These are phyloP conservation scores for Arxiozyma heterogenica DNA, from an alignment of 1,139 yeast species.

Conservation along the genomic window DNA sequence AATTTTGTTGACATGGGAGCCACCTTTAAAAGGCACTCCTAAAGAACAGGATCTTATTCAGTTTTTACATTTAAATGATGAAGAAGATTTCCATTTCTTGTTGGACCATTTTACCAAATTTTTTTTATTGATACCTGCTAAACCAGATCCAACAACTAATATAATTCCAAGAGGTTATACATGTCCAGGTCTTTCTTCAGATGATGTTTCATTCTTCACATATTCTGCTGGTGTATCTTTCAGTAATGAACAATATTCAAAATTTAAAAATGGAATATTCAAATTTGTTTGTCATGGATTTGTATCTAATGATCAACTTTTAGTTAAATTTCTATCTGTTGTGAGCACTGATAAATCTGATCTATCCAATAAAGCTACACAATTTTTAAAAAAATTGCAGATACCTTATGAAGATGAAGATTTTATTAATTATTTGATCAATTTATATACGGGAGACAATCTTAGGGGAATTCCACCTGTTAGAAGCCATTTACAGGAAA, in stretches of 20 bases:
- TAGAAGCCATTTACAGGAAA: constrained; percentile 46
- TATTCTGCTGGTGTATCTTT: constrained; percentile 57
- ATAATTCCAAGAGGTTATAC: constrained; percentile 35
- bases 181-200: constrained; percentile 54
- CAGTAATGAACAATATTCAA: constrained; percentile 40
- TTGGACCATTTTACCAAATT: constrained; percentile 44
- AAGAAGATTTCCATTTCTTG: constrained; percentile 35
- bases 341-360: constrained; percentile 58
- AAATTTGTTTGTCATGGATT: constrained; percentile 30
- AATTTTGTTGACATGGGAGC: constrained; percentile 42
- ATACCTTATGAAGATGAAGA: constrained; percentile 44
- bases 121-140: constrained; percentile 46
- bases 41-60: constrained; percentile 35
- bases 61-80: constrained; percentile 29
- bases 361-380: constrained; percentile 29
- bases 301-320: constrained; percentile 25
- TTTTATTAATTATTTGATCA: constrained; percentile 39
- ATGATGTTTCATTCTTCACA: constrained; percentile 53
- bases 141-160: constrained; percentile 27
- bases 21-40: constrained; percentile 41
- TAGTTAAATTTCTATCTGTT: constrained; percentile 43
- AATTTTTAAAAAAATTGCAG: constrained; percentile 42
- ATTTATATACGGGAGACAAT: constrained; percentile 42
- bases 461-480: constrained; percentile 42
- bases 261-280: constrained; percentile 43